These are phyloP conservation scores for Aspergillus nidulans DNA, from an alignment of 495 filamentous ascomycete species.

Conservation along the genomic window DNA sequence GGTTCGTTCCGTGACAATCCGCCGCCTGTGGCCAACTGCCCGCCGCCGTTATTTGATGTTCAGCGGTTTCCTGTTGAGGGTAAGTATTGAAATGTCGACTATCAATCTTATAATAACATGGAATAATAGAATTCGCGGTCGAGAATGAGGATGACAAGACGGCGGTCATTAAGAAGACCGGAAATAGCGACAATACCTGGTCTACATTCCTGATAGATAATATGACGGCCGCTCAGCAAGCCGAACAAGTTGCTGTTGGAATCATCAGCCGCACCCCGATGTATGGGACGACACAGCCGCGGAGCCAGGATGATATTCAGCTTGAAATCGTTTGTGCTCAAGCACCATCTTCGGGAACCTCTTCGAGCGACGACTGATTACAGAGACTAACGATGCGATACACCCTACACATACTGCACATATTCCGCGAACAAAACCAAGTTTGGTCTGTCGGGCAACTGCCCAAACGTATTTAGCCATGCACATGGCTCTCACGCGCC, in stretches of 20 bases:
- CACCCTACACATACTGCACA: not conserved
- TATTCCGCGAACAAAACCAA: not conserved
- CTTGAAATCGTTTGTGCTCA: constrained; percentile 39
- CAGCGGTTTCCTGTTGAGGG: constrained; percentile 33
- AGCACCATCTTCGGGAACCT: constrained; percentile 23
- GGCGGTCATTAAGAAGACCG: constrained; percentile 29
- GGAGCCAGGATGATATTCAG: constrained; percentile 30
- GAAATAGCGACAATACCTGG: constrained; percentile 32
- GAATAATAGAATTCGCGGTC: constrained; percentile 29
- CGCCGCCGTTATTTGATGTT: constrained; percentile 33
- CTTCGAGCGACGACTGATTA: constrained; percentile 7
- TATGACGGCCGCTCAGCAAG: constrained; percentile 33
- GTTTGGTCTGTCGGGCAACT: not conserved
- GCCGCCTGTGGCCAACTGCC: constrained; percentile 26
- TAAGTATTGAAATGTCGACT: constrained; percentile 18
- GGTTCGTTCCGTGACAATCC: constrained; percentile 24
- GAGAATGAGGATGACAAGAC: constrained; percentile 27
- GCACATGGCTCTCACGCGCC: not conserved
- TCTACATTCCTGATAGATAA: constrained; percentile 38
- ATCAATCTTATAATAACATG: not conserved
- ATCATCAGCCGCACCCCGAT: constrained; percentile 38
- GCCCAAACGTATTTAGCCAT: not conserved
- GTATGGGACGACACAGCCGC: constrained; percentile 23
- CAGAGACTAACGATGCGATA: not conserved
- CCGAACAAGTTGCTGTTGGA: constrained; percentile 38